These are phyloP conservation scores for Diaporthe helianthi DNA, from an alignment of 2,329 filamentous ascomycete species.

Conservation along the genomic window DNA sequence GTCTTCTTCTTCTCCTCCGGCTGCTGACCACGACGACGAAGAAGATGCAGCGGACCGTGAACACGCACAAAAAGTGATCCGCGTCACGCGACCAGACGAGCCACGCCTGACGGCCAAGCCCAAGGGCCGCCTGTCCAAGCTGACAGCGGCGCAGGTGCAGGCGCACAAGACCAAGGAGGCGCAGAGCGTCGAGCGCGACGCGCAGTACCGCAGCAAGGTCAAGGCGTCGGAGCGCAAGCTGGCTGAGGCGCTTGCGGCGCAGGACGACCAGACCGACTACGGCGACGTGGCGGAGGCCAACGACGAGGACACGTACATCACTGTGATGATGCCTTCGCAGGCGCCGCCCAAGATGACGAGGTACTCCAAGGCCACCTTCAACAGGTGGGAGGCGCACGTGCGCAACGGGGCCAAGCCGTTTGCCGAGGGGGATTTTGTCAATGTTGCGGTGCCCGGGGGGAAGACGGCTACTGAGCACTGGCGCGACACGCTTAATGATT, in stretches of 20 bases:
- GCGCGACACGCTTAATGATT: too few relatives aligned
- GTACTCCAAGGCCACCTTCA: not conserved
- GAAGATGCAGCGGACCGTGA: too few relatives aligned
- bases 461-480: too few relatives aligned
- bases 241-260: rapidly evolving
- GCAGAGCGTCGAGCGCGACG: too few relatives aligned
- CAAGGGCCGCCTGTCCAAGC: not conserved
- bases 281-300: not conserved
- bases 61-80: too few relatives aligned
- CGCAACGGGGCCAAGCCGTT: too few relatives aligned
- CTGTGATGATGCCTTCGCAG: not conserved
- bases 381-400: not conserved
- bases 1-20: too few relatives aligned
- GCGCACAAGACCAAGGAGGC: not conserved
- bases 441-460: too few relatives aligned
- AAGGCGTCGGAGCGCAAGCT: not conserved
- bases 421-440: too few relatives aligned
- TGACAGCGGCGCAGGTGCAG: not conserved
- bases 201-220: not conserved
- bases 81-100: too few relatives aligned
- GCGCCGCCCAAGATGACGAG: not conserved
- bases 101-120: too few relatives aligned
- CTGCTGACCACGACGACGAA: too few relatives aligned
- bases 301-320: not conserved
- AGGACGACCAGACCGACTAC: not conserved